Evolutionary conservation across 176 grass and related monocot species (phyloP).

Genomic region (Phragmites australis): DNA sequence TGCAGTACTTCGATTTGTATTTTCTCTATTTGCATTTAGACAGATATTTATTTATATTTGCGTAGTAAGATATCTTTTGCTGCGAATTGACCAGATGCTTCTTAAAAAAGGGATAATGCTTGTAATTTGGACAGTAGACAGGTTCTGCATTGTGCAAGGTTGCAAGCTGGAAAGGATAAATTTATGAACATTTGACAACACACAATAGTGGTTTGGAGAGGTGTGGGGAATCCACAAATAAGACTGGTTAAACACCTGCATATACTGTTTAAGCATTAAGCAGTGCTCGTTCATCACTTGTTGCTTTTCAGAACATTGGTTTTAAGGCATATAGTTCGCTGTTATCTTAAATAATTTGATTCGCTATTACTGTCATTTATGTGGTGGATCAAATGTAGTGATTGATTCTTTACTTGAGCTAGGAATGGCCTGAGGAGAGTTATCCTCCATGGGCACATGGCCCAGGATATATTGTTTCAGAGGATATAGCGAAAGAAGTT

Average conservation of each 20-base stretch:
- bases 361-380: neutral
- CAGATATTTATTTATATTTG: neutral
- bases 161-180: neutral
- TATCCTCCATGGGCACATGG: constrained; percentile 99
- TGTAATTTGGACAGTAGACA: neutral
- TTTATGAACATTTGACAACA: neutral
- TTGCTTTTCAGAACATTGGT: constrained; percentile 1
- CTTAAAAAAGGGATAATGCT: neutral
- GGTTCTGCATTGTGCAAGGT: neutral
- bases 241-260: neutral
- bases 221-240: neutral
- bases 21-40: neutral
- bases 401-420: constrained; percentile 28
- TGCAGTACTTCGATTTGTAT: neutral
- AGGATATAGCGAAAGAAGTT: constrained; percentile 81
- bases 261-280: neutral
- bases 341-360: constrained; percentile 15
- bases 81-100: neutral
- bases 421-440: constrained; percentile 97
- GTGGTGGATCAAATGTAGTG: neutral
- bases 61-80: neutral
- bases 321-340: neutral
- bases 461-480: constrained; percentile 88
- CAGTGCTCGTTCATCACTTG: neutral
- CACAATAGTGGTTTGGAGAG: neutral